Conservation (phyloP, 345 rosid species). For the Eucalyptus microcorys region DNA sequence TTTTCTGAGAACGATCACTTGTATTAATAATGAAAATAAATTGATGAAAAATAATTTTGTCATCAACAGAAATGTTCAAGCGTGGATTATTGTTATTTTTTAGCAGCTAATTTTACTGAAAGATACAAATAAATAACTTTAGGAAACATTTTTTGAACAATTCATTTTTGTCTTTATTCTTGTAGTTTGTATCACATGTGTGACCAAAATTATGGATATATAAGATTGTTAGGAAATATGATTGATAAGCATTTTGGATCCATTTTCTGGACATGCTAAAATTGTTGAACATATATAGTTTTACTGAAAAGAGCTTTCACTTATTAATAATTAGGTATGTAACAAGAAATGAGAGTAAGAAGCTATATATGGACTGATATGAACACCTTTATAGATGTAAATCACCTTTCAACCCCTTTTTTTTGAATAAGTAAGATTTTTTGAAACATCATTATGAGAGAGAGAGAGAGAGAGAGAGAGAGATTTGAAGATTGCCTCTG, state of each 20-base stretch:
- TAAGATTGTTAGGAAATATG: not conserved
- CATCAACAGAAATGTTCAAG: rapidly evolving
- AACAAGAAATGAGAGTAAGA: not conserved
- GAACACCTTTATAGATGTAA: not conserved
- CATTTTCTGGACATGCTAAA: not conserved
- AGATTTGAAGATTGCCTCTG: not conserved
- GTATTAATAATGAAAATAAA: not conserved
- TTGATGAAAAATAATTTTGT: not conserved
- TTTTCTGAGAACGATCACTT: rapidly evolving
- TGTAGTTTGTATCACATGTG: not conserved
- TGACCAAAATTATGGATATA: not conserved
- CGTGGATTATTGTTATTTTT: rapidly evolving
- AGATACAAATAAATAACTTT: not conserved
- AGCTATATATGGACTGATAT: not conserved
- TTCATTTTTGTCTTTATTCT: not conserved
- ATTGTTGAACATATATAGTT: not conserved
- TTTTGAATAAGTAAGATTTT: not conserved
- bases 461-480: not conserved
- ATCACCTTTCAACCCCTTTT: not conserved
- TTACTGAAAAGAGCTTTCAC: not conserved
- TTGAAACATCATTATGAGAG: not conserved
- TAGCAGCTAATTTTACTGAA: not conserved
- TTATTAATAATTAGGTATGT: not conserved
- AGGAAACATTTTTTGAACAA: not conserved
- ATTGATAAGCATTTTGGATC: not conserved